These are phyloP conservation scores for Ogataea minuta DNA, from an alignment of 805 yeast genomes.

Conservation along the genomic window DNA sequence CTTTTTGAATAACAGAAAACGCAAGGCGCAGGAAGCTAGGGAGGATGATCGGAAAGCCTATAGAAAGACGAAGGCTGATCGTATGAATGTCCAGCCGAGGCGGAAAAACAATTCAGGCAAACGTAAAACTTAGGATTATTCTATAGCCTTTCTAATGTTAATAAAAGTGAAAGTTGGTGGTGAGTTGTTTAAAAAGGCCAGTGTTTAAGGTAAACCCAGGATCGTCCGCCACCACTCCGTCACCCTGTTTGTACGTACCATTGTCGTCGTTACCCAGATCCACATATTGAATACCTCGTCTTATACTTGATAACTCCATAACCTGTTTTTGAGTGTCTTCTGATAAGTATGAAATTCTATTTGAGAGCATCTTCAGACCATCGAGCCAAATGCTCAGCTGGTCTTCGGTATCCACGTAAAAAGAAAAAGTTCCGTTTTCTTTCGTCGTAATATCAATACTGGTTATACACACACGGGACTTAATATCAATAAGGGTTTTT, in stretches of 20 bases:
- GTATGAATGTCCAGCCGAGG: conserved; percentile 38
- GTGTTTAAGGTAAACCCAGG: too few relatives aligned
- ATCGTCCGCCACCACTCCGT: too few relatives aligned
- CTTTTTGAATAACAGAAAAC: conserved; percentile 61
- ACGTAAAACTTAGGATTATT: conserved; percentile 4
- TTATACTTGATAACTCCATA: conserved; percentile 41
- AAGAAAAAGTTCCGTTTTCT: conserved; percentile 40
- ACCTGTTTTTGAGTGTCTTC: conserved; percentile 45
- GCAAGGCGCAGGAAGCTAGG: conserved; percentile 63
- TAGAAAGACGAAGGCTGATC: conserved; percentile 77
- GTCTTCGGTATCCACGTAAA: conserved; percentile 69
- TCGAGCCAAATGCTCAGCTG: conserved; percentile 74
- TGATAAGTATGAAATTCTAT: conserved; percentile 38
- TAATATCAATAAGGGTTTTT: conserved; percentile 50
- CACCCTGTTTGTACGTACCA: too few relatives aligned
- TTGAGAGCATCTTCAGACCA: conserved; percentile 58
- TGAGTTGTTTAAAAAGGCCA: too few relatives aligned
- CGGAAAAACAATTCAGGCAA: conserved; percentile 28
- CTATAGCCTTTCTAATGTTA: too few relatives aligned
- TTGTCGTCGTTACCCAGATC: conserved; percentile 28
- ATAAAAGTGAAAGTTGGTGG: too few relatives aligned
- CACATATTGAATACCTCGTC: conserved; percentile 49
- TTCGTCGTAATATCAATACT: conserved; percentile 24
- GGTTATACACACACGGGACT: conserved; percentile 43
- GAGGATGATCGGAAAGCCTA: conserved; percentile 60